phyloP scores from a whole-genome alignment of 2,329 filamentous ascomycete species.

The Cordyceps fumosorosea region DNA sequence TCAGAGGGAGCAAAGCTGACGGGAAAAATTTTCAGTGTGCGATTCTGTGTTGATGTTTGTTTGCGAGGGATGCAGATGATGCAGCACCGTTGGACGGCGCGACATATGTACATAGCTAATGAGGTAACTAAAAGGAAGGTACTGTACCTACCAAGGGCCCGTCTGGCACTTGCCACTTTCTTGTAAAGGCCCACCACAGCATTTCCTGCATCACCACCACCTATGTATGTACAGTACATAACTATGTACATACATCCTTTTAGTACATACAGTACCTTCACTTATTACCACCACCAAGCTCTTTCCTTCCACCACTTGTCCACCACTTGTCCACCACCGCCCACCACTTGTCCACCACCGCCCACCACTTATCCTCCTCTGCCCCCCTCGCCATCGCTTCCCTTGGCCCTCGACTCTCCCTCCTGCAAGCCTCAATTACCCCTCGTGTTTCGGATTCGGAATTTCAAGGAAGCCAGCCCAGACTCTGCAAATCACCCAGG shows the following conservation, averaged over 20 bases:
- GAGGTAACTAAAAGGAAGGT: neutral
- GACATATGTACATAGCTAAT: neutral
- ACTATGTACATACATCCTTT: too few species aligned
- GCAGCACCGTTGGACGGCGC: constrained; percentile 2
- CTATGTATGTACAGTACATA: too few species aligned
- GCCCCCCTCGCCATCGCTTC: neutral
- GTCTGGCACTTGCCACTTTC: too few species aligned
- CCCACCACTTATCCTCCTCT: neutral
- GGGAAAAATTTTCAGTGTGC: neutral
- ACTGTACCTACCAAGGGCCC: too few species aligned
- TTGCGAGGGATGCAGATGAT: constrained; percentile 1
- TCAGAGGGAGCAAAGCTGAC: neutral
- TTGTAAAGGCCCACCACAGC: neutral
- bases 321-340: neutral
- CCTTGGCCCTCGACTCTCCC: constrained; percentile 5
- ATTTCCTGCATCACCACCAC: constrained; percentile 2
- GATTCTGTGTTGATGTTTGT: neutral
- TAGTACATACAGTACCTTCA: too few species aligned
- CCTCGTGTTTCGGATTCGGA: constrained; percentile 10
- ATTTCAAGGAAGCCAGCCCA: neutral
- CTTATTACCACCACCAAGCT: neutral
- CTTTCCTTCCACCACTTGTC: neutral
- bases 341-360: neutral
- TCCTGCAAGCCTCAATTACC: constrained; percentile 6
- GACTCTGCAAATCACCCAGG: neutral